Evolutionary conservation across 2,329 filamentous ascomycete species (phyloP), one percentile per base, ranked within the genome.

Genomic region (Sarocladium strictum): DNA sequence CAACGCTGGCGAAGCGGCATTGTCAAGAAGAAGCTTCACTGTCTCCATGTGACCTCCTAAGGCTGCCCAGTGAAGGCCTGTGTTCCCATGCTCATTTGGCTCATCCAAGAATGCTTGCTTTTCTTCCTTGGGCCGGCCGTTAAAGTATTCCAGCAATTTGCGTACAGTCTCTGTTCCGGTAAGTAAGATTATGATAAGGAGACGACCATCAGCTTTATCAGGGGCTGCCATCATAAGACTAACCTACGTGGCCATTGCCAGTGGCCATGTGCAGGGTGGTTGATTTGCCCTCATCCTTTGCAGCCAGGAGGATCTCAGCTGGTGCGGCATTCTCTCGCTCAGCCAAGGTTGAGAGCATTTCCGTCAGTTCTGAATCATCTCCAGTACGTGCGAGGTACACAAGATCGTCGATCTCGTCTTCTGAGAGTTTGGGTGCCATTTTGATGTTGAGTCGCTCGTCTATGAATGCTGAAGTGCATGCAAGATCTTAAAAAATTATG

Each of bases 201-300:
- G n/a, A n/a, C n/a, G n/a, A n/a, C n/a, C n/a, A n/a, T n/a, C n/a
- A n/a, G n/a, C n/a, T n/a, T n/a, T n/a, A n/a, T n/a, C n/a, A n/a
- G n/a, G 37, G 37, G 11, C 4, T 45, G 9, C 19, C 17, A 24
- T 12, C 9, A 4, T 32, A 54, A 60, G 19, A 58, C 54, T 54
- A 47, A 32, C 38, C 29, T n/a, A 82, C 65, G 66, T 96, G 87
- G 1, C 93, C 93, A 67, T 99, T 99, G 24, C 90, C 94, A 23
- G 90, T 85, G 7, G 92, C 90, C 83, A 95, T 97, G 72, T 99
- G 94, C 65, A 97, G 71, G 47, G 86, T 87, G 59, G 91, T 95
- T 55, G 89, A 88, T 59, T 86, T 89, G 61, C 85, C 81, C 40
- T 83, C 78, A 66, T 96, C 91, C 60, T 84, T 83, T 23, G 88